Base-by-base conservation (phyloP, 2,329 filamentous ascomycete genomes). In the Phyllosticta ampelicida region DNA sequence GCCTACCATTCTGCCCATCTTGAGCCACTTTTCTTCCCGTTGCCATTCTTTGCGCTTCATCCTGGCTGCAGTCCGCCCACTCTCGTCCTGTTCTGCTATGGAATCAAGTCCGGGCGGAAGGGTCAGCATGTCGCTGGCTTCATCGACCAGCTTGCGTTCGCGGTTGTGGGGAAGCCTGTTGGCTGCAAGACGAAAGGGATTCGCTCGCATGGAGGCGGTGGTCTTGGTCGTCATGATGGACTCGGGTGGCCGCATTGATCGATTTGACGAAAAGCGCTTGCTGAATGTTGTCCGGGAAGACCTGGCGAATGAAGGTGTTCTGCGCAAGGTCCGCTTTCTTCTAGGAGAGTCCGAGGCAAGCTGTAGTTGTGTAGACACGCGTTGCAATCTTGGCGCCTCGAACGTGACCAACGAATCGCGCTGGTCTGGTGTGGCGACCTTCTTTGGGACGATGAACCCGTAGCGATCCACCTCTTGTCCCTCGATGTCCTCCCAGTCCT, bases 1-100 rank as follows among this genome's bases (percentile, higher is more conserved):
- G 18, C 58, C 58, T 18, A 60, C 54, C 18, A 73, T 65, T 44
- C 73, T 73, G 10, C 83, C 84, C 84, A 87, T 87, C 65, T 80
- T 83, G 19, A 79, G 78, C 84, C 84, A 87, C 64, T 86, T 86
- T 60, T 84, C 80, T 64, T 85, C 82, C 29, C 83, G 75, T 56
- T 78, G 70, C 71, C 81, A 80, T 66, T 86, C 83, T 62, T 83
- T 83, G 58, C 77, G 77, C 63, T 78, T 81, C 61, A 78, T 74
- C 6, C 73, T 72, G 49, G 73, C 74, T n/a, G 76, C 75, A 21
- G 73, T 70, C 44, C 73, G 72, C 19, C 76, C 74, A 26, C 77
- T 76, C 58, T 80, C 74, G 60, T 77, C 71, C 54, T 73, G 63
- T 55, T 77, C 73, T 9, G 68, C 68, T 26, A 76, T 70, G 44